Evolutionary conservation across 2,329 filamentous ascomycete genomes (phyloP), one percentile per base, ranked within the genome.

Genomic region (Diaporthe citriasiana): DNA sequence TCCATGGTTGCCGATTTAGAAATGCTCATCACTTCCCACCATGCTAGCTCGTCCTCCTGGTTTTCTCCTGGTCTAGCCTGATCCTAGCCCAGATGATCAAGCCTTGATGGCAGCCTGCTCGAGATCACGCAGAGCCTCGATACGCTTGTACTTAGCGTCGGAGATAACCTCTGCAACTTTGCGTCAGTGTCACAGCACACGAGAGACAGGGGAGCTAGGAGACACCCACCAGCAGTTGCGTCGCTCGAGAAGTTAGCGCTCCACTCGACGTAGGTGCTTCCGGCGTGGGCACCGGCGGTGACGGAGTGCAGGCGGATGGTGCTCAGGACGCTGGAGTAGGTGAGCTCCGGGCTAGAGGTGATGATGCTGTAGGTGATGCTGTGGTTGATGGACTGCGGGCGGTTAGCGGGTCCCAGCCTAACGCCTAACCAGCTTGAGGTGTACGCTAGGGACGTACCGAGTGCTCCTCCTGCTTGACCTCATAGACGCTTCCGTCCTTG

Each of bases 391-490:
- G 87, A 88, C 90, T 92, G 75, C 9, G 27, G 12, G 27, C 19
- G 10, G 70, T 65, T 33, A 73, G 51, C 51, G 22, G 38, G 47
- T 5, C 10, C 7, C 45, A n/a, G 1, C 19, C 42, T 5, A 45
- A 1, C 45, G 10, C 4, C 47, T 35, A 57, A 27, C 53, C 38
- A n/a, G 40, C 38, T 56, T 73, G 42, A 47, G 63, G n/a, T 47
- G 42, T 2, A 25, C 3, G 45, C 3, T n/a, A 6, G 19, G n/a
- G 2, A 82, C 88, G 75, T 83, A 93, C 91, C 77, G 90, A 92
- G 84, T 94, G 92, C 85, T 93, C 92, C 83, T 94, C 92, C 85
- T 93, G 91, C 89, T 94, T 94, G 77, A 94, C 90, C 82, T 94
- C 91, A 27, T 93, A 84, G 72, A 89, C 87, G 38, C 89, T 90